Base-by-base conservation (phyloP, 2,329 filamentous ascomycete genomes). In the Trichoderma sp. region DNA sequence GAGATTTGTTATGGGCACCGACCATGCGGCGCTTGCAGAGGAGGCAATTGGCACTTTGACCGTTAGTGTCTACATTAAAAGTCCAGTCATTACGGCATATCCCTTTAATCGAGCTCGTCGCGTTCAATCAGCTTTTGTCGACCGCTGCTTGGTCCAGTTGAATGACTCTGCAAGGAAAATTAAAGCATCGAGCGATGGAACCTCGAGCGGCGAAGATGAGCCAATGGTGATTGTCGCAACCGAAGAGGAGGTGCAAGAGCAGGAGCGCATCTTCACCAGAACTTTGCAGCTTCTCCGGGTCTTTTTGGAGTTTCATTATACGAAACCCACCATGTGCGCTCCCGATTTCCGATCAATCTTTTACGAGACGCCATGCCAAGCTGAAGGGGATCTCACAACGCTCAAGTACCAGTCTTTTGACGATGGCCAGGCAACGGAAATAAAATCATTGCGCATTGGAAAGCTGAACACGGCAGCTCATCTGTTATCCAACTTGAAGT, bases 371-470 rank as follows among this genome's bases (percentile, higher is more conserved):
- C 84, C 87, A 0, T 84, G 86, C 39, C 80, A 85, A 43, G 79
- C 90, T 0, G 87, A 87, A 74, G 92, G 93, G 7, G 88, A 92
- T 47, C 82, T 86, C 3, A 85, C 93, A 1, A 87, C 88, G 65
- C 85, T 96, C 20, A 90, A 89, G 66, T 95, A 93, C 76, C 93
- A 95, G 79, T 89, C 89, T 2, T 94, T 94, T 75, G 88, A 92
- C 77, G 89, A 88, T 13, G 80, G 85, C 28, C 81, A 81, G 2
- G 86, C 88, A 69, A 90, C 88, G 1, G 88, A 88, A 13, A 86
- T 94, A 30, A 86, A 86, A 75, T 83, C 85, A 1, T 81, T 96
- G 34, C 83, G 83, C 32, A 91, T 96, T 74, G 93, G 92, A 1
- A 86, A 87, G 58, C 85, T 88, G 30, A 93, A 95, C 71, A 96